Evolutionary conservation across 2,329 filamentous ascomycete genomes (phyloP), one percentile per base, ranked within the genome.

Genomic region (Fusarium pseudograminearum): DNA sequence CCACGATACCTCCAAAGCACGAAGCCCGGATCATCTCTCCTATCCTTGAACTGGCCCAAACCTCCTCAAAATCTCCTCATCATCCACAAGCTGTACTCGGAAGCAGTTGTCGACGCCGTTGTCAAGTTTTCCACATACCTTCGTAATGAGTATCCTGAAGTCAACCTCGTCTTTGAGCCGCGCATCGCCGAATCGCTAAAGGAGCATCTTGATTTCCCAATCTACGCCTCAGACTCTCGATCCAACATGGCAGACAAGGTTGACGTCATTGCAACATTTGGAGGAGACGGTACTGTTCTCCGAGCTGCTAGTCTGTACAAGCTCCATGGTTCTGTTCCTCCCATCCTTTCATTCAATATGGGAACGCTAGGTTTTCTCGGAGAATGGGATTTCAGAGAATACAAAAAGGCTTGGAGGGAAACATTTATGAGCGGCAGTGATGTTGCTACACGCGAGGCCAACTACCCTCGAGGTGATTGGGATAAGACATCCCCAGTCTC

Each of bases 291-390:
- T 11, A 80, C 79, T 5, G 79, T 80, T 11, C 64, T 80, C 15
- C 75, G 79, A 24, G 79, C 79, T 2, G 79, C 79, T 9, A 80
- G 79, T 58, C 62, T 98, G 7, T 98, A 79, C 81, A 93, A 93
- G 62, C 91, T 93, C 38, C 90, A 92, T 45, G 85, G 87, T 4
- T 89, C 89, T 44, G 95, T 99, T 0, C 96, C 96, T 1, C 96
- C 96, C 0, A 92, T 99, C 34, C 84, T 99, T 10, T 94, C 93
- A 3, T 99, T 99, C 77, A 97, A 94, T 77, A 98, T 99, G 93
- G 96, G 96, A 8, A 97, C 95, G 0, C 83, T 99, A 1, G 96
- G 96, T 0, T 99, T 99, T 72, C 82, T 99, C 10, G 94, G 95
- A 18, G 95, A 98, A 80, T 99, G 95, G 94, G 97, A 96, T 74